Evolutionary conservation across 2,329 filamentous ascomycete species (phyloP), one percentile per base, ranked within the genome.

Genomic region (Berkeleyomyces basicola): DNA sequence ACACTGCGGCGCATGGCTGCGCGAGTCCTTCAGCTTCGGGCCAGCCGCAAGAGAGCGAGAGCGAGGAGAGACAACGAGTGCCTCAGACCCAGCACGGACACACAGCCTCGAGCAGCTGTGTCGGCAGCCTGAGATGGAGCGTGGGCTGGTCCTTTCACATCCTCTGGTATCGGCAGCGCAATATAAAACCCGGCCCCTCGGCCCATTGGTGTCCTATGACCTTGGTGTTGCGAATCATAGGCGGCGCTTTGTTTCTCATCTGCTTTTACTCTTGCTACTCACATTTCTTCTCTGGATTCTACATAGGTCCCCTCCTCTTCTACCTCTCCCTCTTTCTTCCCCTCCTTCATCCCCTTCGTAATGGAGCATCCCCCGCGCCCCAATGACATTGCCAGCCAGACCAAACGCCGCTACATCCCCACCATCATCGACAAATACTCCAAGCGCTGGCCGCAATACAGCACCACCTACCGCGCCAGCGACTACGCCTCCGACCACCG

Each of bases 341-440:
- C 16, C 49, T 9, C 33, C 14, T 39, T n/a, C 2, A 6, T 40
- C 39, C 36, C 11, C 47, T 40, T 16, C n/a, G 61, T 16, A 11
- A 64, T 64, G 63, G 60, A 64, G n/a, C 63, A 59, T 4, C 60
- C 53, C 11, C 59, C 63, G 6, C 63, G 60, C 36, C 59, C 63
- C 39, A 64, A 64, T n/a, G 59, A 64, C 36, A 55, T 61, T 16
- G 59, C 60, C 37, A 51, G 43, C 36, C 59, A 62, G 40, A 61
- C 63, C 10, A 62, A 64, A 42, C 59, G 60, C 37, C 79, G 79
- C 64, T 87, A 84, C 70, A 84, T 88, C 66, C 85, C 86, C 14
- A 75, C 80, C 66, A 82, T 88, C 68, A 79, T 77, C 68, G 75
- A 77, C 43, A 76, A 80, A 69, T 83, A 79, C 72, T 76, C 74